Evolutionary conservation across 495 filamentous ascomycete genomes (phyloP), one percentile per base, ranked within the genome.

Genomic region (Evansstolkia leycettana): DNA sequence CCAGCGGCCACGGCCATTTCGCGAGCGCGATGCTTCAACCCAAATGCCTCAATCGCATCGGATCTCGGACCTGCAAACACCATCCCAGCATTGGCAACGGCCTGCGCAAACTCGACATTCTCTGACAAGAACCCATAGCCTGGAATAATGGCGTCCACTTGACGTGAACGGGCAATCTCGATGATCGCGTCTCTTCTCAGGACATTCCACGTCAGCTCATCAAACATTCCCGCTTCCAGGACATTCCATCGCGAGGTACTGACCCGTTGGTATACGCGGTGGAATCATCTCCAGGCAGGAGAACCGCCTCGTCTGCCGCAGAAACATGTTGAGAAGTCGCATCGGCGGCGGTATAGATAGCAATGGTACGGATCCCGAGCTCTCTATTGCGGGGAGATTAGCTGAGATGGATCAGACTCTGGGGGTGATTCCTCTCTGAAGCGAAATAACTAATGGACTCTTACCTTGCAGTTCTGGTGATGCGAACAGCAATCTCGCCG

Each of bases 51-150:
- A 13, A 79, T 77, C 14, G 54, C 51, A 24, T 72, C 60, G 3
- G 71, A 54, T 18, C 51, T 55, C 9, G 75, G 74, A 0, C 75
- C 75, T 8, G 67, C 61, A 44, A 70, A 78, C 1, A 53, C 56
- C 39, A 78, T 50, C 1, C 69, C 73, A n/a, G 67, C 66, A 14
- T 51, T 42, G 7, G 48, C 39, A 6, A 70, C 64, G 0, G 52
- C 40, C 31, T 53, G 38, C 0, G 75, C 73, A 43, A 79, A 78
- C 19, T 66, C 61, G 2, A 60, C 60, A 52, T 78, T 78, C 31
- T 79, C 75, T 2, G 62, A 69, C 15, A 79, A 47, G 35, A 76
- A 77, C 0, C 71, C 71, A 56, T 75, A 75, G 9, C 71, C 70
- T 3, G 70, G 70, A 32, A 72, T 70, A 26, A 73, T 64, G 17